Conservation (phyloP, 2,329 filamentous ascomycete species). For the Nemania sp. region DNA sequence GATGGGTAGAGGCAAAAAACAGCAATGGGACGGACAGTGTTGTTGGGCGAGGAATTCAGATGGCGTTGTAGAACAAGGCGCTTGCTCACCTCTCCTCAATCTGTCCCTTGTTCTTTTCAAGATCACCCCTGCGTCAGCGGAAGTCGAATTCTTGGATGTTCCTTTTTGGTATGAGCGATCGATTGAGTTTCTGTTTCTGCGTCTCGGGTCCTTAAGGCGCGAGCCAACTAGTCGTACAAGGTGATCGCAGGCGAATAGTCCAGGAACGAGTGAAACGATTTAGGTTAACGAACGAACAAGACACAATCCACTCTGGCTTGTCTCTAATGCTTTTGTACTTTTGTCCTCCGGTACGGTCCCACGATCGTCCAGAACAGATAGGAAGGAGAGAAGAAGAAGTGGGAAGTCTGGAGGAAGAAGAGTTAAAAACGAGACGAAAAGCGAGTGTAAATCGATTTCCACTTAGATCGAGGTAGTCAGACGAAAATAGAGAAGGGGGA, state of each 20-base stretch:
- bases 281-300: constrained; percentile 45
- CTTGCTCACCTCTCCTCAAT: constrained; percentile 30
- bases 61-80: constrained; percentile 1
- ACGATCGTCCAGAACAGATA: constrained; percentile 36
- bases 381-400: constrained; percentile 33
- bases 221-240: constrained; percentile 8
- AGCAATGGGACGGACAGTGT: not conserved
- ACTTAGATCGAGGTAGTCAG: constrained; percentile 38
- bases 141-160: constrained; percentile 15
- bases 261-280: constrained; percentile 35
- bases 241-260: constrained; percentile 23
- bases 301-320: constrained; percentile 39
- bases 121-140: constrained; percentile 6
- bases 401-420: constrained; percentile 37
- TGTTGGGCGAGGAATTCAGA: not conserved
- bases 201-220: constrained; percentile 11
- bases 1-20: not conserved
- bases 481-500: constrained; percentile 42
- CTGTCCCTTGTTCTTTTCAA: constrained; percentile 16
- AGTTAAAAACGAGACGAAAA: constrained; percentile 42
- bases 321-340: constrained; percentile 35
- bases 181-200: constrained; percentile 29
- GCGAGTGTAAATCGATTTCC: constrained; percentile 49
- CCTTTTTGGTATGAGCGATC: constrained; percentile 26
- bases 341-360: constrained; percentile 34